A percentile compares a stretch with the other conserved stretches of the same genome.
These are phyloP conservation scores for Murraya koenigii DNA, from an alignment of 345 rosid genomes.

Conservation along the genomic window DNA sequence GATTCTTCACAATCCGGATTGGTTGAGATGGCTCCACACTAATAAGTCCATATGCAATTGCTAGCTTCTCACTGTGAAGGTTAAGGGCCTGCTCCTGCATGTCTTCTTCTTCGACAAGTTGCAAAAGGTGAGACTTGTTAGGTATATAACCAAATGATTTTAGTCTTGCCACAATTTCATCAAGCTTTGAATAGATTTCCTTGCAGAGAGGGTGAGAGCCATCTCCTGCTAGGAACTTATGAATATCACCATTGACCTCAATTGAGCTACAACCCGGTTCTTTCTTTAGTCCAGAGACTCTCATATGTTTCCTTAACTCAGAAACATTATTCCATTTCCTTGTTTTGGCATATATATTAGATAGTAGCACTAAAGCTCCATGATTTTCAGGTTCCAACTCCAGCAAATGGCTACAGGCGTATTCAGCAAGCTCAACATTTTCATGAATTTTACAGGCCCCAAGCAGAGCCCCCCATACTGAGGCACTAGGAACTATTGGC, in stretches of 20 bases:
- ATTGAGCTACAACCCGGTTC: conserved; percentile 76
- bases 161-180: conserved; percentile 46
- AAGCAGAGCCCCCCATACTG: conserved; percentile 71
- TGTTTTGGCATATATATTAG: conserved; percentile 66
- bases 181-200: conserved; percentile 48
- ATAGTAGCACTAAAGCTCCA: conserved; percentile 62
- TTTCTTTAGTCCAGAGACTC: conserved; percentile 61
- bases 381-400: conserved; percentile 58
- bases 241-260: conserved; percentile 58
- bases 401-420: conserved; percentile 50
- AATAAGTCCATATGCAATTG: conserved; percentile 67
- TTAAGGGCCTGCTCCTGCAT: conserved; percentile 59
- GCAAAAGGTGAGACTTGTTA: conserved; percentile 58
- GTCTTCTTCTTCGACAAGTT: conserved; percentile 62
- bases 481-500: conserved; percentile 51
- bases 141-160: conserved; percentile 51
- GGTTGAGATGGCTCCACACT: conserved; percentile 40
- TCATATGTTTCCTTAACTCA: conserved; percentile 59
- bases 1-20: conserved; percentile 62
- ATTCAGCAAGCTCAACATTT: conserved; percentile 61
- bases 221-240: conserved; percentile 68
- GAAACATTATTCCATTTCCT: conserved; percentile 61
- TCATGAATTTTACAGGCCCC: conserved; percentile 72
- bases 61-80: conserved; percentile 67
- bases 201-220: conserved; percentile 48